Evolutionary conservation across 2,329 filamentous ascomycete genomes (phyloP), one percentile per base, ranked within the genome.

Genomic region (Chaetomiaceae sp.): DNA sequence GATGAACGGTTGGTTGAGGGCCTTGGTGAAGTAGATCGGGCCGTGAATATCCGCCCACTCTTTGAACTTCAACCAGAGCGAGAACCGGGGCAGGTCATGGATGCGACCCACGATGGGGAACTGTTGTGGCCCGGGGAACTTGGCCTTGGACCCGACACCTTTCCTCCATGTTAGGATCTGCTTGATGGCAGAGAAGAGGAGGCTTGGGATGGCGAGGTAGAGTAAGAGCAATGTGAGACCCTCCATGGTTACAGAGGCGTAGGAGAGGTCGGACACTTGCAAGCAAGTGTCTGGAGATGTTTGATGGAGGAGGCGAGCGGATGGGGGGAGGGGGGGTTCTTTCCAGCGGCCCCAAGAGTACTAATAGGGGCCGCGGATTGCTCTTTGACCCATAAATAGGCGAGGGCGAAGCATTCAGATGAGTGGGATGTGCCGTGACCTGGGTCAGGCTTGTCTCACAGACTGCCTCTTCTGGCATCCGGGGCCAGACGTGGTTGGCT

Each of bases 21-120:
- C 65, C 36, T 61, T 64, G 5, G 67, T 70, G 56, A 70, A 62
- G 56, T 68, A 72, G 50, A 72, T 71, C 3, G 69, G 68, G 0
- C 69, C 69, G 38, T 66, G 62, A 15, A 59, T 58, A 42, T 69
- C 64, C 11, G 66, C 67, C 69, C 69, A 72, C 51, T 71, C 68
- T 53, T 71, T 69, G 58, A 75, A 73, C 60, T 74, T 75, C 54
- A 73, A 65, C 72, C 72, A 75, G 57, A 74, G 61, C 18, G 61
- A 60, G 47, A 71, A 68, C 34, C 68, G 64, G 8, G 72, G 68
- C 2, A 75, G 53, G 49, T 75, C 72, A 52, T 74, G 72, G 12
- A 75, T 64, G 38, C 72, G 67, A 24, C 72, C 72, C 15, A 75
- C 60, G 18, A 75, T 56, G 32, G 72, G 72, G 43, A 68, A 72